Evolutionary conservation across 2,329 filamentous ascomycete species (phyloP), one percentile per base, ranked within the genome.

Genomic region (Xylaria sp.): DNA sequence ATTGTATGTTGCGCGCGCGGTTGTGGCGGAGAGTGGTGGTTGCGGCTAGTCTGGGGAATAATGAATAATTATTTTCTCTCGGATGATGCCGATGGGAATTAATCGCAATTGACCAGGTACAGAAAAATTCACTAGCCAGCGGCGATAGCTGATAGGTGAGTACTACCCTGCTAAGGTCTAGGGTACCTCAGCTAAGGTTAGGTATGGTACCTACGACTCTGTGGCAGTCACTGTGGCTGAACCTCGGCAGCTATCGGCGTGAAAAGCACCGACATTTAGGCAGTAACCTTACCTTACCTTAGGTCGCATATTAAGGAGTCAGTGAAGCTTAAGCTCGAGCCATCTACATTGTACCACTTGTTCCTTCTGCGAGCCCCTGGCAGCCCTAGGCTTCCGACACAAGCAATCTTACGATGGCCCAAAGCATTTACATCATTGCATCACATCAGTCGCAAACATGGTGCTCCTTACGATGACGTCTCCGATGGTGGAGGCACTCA

Each of bases 381-480:
- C 28, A 28, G 28, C 3, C 6, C 39, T 48, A n/a, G 51, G 51
- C 49, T 57, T 43, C 36, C 55, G 33, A 48, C 28, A 46, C 5
- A 46, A n/a, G 15, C 41, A 18, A 43, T 51, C 25, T n/a, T 62
- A 31, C 58, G 18, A 62, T 62, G 60, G 48, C 48, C 9, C 49
- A 55, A 41, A 55, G 2, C 23, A 68, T 25, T 25, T 51, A 5
- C 66, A 62, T 49, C 55, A 43, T 61, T 65, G 57, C 46, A 69
- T 33, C 52, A 54, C 46, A 67, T 49, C 66, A 25, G 66, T 43
- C 61, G 51, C 57, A 66, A 71, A 64, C 18, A 95, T 95, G 92
- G 92, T 94, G 20, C 84, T 92, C 52, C 88, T 96, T 51, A 92
- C 90, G n/a, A 91, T 94, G 85, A 94, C 92, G 3, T 79, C 87